Evolutionary conservation across 495 filamentous ascomycete species (phyloP).

Genomic region (Penicillium tannophilum): DNA sequence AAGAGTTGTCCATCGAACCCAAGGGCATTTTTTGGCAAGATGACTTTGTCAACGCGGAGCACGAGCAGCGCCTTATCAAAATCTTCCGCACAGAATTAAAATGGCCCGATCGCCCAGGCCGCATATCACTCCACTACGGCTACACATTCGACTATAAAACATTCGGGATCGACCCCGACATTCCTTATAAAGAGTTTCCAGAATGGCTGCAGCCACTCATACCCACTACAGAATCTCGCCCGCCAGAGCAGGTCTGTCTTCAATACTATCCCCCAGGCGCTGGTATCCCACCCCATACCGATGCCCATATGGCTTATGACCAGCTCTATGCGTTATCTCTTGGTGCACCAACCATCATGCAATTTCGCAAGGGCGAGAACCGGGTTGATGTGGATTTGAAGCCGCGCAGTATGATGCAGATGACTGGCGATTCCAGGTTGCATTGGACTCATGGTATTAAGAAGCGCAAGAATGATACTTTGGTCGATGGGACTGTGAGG

Average conservation of each 20-base stretch:
- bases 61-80: slow-evolving; percentile 37
- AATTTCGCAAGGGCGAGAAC: slow-evolving; percentile 34
- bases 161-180: slow-evolving; percentile 40
- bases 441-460: slow-evolving; percentile 48
- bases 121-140: slow-evolving; percentile 44
- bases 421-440: slow-evolving; percentile 37
- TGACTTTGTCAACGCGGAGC: slow-evolving; percentile 35
- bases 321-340: slow-evolving; percentile 45
- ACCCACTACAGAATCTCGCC: slow-evolving; percentile 36
- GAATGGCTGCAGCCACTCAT: slow-evolving; percentile 41
- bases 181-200: slow-evolving; percentile 44
- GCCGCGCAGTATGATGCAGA: slow-evolving; percentile 43
- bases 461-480: slow-evolving; percentile 42
- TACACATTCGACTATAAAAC: slow-evolving; percentile 50
- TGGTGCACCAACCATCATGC: slow-evolving; percentile 41
- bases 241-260: slow-evolving; percentile 46
- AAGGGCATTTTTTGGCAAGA: slow-evolving; percentile 37
- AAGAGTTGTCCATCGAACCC: slow-evolving; percentile 34
- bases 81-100: slow-evolving; percentile 35
- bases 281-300: slow-evolving; percentile 46
- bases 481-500: slow-evolving; percentile 36
- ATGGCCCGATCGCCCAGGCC: slow-evolving; percentile 42
- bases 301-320: slow-evolving; percentile 40
- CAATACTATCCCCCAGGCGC: slow-evolving; percentile 45
- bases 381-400: slow-evolving; percentile 37